Base-by-base conservation (phyloP, 2,329 filamentous ascomycete species). In the Ambrosiella cleistominuta region DNA sequence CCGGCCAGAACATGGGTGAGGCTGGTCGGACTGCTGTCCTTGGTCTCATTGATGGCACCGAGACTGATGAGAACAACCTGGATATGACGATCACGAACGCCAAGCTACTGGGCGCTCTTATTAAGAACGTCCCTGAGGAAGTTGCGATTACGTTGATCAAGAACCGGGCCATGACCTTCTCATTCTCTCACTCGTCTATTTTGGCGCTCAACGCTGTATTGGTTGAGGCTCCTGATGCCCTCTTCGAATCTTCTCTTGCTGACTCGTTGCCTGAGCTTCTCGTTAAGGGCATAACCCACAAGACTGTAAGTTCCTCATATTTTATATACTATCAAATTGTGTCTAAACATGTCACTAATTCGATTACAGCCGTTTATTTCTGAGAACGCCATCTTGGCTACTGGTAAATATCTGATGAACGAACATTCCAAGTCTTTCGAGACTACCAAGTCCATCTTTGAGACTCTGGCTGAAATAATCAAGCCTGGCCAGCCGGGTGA, bases 1-100 rank as follows among this genome's bases (percentile, higher is more conserved):
- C 90, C 15, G 93, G 93, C 57, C 77, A 78, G 60, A 96, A 91
- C 70, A 98, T 98, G 93, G 90, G 87, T 65, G 93, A 97, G 65
- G 74, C 83, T 19, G 96, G 91, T 53, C 83, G 90, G 58, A 79
- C 82, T 61, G 83, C 90, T n/a, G 88, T 98, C 35, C 74, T 98
- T 54, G 79, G 81, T 49, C 75, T 98, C 54, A 96, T 98, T 66
- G 93, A 97, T 68, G 40, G 54, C 8, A 82, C 82, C 64, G 89
- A 95, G 61, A 73, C 78, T 2, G 86, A 88, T 61, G 86, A 87
- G 63, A 77, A 77, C 51, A 87, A 89, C 66, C 79, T 82, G 68
- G 74, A 80, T 13, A 91, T 94, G 80, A 83, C 85, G 11, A 87
- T 95, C 58, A 95, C 90, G 7, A 89, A 95, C 66, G 89, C 93